Conservation (phyloP, 148 eudicot species). For the Diospyros lotus region DNA sequence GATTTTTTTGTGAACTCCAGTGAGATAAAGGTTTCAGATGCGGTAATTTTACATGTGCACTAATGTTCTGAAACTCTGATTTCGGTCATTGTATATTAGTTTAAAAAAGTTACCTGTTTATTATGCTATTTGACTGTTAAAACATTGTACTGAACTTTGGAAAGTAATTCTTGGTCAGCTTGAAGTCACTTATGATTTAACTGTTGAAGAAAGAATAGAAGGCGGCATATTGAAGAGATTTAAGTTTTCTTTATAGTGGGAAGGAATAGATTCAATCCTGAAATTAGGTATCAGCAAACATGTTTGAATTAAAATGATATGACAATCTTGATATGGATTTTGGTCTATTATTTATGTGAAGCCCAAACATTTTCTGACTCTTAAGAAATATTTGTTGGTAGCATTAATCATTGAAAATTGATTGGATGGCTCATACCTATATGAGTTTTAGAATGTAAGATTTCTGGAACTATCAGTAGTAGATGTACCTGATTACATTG, state of each 20-base stretch:
- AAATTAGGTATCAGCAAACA: neutral
- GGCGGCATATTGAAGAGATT: neutral
- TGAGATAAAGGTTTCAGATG: conserved; percentile 26
- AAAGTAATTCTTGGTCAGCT: neutral
- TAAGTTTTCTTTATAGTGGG: neutral
- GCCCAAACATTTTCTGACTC: neutral
- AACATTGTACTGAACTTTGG: neutral
- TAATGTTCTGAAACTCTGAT: neutral
- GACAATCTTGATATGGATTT: neutral
- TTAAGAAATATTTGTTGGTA: neutral
- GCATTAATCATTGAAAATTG: neutral
- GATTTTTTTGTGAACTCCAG: conserved; percentile 72
- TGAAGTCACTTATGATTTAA: neutral
- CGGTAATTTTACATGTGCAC: conserved; percentile 24
- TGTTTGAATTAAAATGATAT: too few species aligned
- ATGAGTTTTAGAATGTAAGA: neutral
- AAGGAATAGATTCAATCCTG: neutral
- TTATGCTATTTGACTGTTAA: neutral
- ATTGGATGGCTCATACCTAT: neutral
- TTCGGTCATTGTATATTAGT: neutral
- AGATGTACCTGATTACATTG: neutral
- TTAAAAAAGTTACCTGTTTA: neutral
- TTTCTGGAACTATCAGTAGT: neutral
- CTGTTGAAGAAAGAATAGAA: neutral
- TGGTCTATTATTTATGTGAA: neutral